A percentile compares a stretch with the other conserved stretches of the same genome.
Conservation (phyloP, 495 filamentous ascomycete species). For the Xanthoparmelia taractica region DNA sequence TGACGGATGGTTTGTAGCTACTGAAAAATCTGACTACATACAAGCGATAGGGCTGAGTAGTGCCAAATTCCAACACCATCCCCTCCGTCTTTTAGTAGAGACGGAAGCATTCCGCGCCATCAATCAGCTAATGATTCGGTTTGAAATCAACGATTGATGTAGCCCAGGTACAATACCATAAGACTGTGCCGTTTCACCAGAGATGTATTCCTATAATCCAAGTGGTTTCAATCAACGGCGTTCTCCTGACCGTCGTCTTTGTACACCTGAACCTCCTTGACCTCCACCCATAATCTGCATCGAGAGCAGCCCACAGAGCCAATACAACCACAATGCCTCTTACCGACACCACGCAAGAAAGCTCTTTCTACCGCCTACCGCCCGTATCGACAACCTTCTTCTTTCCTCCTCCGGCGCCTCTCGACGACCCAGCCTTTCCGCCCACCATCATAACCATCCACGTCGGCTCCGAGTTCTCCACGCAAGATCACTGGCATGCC, state of each 20-base stretch:
- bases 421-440: background rate
- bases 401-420: background rate
- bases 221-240: background rate
- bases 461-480: background rate
- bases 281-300: background rate
- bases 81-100: too few species aligned
- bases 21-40: too few species aligned
- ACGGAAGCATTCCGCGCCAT: background rate
- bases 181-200: background rate
- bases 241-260: background rate
- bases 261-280: background rate
- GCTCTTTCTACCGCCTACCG: background rate
- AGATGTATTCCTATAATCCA: background rate
- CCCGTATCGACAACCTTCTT: background rate
- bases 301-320: background rate
- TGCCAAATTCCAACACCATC: too few species aligned
- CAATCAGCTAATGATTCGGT: background rate
- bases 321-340: background rate
- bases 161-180: background rate
- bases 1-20: too few species aligned
- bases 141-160: too few species aligned
- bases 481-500: constrained; percentile 2
- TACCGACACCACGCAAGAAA: constrained; percentile 5
- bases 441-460: background rate
- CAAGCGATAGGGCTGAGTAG: too few species aligned